Evolutionary conservation across 257 asterid genomes (phyloP).

Genomic region (Agastache rugosa): DNA sequence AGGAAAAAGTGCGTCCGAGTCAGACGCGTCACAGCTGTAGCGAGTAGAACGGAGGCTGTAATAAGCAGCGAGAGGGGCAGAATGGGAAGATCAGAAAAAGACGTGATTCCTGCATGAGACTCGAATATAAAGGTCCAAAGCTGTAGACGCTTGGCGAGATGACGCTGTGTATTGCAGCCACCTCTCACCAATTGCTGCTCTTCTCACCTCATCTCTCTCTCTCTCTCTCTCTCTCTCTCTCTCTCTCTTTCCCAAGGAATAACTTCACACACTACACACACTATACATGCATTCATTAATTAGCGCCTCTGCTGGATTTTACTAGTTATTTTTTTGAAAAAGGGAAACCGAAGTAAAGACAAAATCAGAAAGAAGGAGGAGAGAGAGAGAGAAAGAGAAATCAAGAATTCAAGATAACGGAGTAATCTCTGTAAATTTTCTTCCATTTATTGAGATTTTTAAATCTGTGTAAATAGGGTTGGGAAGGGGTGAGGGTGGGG

Average conservation of each 20-base stretch:
- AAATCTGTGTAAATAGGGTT: not conserved
- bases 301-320: not conserved
- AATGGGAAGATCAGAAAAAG: constrained; percentile 33
- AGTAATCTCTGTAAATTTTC: not conserved
- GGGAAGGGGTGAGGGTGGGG: not conserved
- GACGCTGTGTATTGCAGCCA: constrained; percentile 58
- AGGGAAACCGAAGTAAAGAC: not conserved
- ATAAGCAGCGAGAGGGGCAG: constrained; percentile 24
- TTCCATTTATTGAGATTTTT: not conserved
- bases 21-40: not conserved
- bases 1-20: not conserved
- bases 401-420: constrained; percentile 25
- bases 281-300: constrained; percentile 11
- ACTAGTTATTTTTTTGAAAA: not conserved
- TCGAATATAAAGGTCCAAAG: constrained; percentile 50
- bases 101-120: constrained; percentile 62
- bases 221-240: constrained; percentile 2
- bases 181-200: constrained; percentile 49
- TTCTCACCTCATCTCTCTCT: constrained; percentile 10
- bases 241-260: constrained; percentile 18
- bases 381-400: not conserved
- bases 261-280: constrained; percentile 21
- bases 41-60: not conserved
- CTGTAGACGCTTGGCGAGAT: constrained; percentile 72
- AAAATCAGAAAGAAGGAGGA: too few relatives aligned